Conservation (phyloP, 371 early-diverging fungal genomes). For the Apophysomyces ossiformis region DNA sequence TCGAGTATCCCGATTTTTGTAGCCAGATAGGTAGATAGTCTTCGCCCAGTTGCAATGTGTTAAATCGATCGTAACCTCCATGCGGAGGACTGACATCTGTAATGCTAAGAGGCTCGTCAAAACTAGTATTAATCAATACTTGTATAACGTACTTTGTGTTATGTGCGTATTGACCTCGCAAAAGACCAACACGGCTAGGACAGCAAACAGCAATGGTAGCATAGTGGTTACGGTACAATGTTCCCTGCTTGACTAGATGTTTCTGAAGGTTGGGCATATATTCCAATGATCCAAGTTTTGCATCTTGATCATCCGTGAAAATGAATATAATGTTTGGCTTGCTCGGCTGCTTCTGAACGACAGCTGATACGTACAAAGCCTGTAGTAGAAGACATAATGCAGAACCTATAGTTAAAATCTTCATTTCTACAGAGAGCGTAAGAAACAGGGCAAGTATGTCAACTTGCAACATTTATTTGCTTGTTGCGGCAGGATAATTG, state of each 20-base stretch:
- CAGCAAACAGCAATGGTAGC: conserved; percentile 70
- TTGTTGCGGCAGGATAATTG: neutral
- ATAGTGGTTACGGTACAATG: conserved; percentile 63
- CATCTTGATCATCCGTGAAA: conserved; percentile 71
- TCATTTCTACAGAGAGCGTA: neutral
- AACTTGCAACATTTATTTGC: neutral
- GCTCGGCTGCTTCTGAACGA: neutral
- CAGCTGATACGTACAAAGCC: neutral
- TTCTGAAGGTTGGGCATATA: conserved; percentile 71
- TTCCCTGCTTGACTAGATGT: conserved; percentile 61
- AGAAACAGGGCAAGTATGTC: neutral
- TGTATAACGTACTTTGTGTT: conserved; percentile 55
- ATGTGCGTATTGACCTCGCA: conserved; percentile 66
- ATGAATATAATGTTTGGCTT: conserved; percentile 68
- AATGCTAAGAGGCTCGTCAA: conserved; percentile 21
- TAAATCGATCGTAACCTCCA: conserved; percentile 62
- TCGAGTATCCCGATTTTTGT: conserved; percentile 60
- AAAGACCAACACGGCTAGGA: conserved; percentile 63
- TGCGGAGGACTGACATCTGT: conserved; percentile 62
- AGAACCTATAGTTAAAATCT: neutral
- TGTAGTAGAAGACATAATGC: neutral
- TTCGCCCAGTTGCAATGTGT: conserved; percentile 47
- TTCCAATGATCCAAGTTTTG: conserved; percentile 55
- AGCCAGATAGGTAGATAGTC: conserved; percentile 56
- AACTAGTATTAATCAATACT: neutral